Conservation (phyloP, 2,329 filamentous ascomycete species). For the Pseudogymnoascus sp. region DNA sequence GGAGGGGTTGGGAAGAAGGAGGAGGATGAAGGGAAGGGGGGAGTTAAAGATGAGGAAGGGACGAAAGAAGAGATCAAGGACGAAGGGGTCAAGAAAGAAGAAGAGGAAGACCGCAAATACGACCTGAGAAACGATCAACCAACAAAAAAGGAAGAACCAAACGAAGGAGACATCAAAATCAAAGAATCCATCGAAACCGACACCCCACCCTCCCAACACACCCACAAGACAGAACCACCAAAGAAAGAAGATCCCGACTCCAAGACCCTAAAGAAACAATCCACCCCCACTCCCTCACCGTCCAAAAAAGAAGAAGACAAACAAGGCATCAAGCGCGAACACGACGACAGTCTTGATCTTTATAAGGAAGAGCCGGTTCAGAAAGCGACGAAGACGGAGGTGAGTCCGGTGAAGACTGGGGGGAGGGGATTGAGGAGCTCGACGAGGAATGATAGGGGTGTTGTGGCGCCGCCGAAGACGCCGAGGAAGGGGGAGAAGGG, state of each 20-base stretch:
- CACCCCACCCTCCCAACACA: slow-evolving; percentile 23
- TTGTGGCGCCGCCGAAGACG: slow-evolving; percentile 21
- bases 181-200: slow-evolving; percentile 22
- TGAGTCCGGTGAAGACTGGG: slow-evolving; percentile 19
- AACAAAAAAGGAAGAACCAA: slow-evolving; percentile 5
- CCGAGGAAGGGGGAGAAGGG: slow-evolving; percentile 21
- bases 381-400: slow-evolving; percentile 21
- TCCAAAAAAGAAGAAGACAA: slow-evolving; percentile 16
- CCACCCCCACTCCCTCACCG: too few species aligned
- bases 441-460: slow-evolving; percentile 24
- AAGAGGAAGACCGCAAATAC: not conserved
- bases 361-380: slow-evolving; percentile 20
- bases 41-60: not conserved
- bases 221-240: slow-evolving; percentile 4
- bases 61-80: slow-evolving; percentile 18
- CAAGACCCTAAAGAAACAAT: too few species aligned
- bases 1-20: slow-evolving; percentile 11
- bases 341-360: slow-evolving; percentile 19
- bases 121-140: not conserved
- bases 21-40: not conserved
- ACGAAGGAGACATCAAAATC: slow-evolving; percentile 22
- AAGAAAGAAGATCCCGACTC: not conserved
- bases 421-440: slow-evolving; percentile 25
- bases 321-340: slow-evolving; percentile 24
- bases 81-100: slow-evolving; percentile 13